phyloP scores from a whole-genome alignment of 2,329 filamentous ascomycete genomes.

The Tetracladium maxilliforme region DNA sequence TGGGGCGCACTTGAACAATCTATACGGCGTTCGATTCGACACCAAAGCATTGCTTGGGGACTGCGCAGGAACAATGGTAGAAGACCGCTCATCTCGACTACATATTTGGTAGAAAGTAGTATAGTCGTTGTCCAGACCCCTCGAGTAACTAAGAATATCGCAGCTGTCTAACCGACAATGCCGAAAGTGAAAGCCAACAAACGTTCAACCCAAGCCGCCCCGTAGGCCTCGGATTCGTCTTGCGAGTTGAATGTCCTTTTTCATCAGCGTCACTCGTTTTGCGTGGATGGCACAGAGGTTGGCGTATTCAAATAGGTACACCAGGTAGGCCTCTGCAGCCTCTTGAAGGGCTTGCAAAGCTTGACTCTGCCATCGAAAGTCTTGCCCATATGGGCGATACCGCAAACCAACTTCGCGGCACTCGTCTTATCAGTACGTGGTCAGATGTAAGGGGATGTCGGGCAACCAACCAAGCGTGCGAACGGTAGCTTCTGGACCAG shows the following conservation, averaged over 20 bases:
- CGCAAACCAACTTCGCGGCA: slow-evolving; percentile 60
- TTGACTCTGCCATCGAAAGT: slow-evolving; percentile 90
- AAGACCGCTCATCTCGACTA: too few species aligned
- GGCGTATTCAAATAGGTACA: slow-evolving; percentile 91
- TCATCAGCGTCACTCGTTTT: slow-evolving; percentile 93
- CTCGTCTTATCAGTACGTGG: slow-evolving; percentile 14
- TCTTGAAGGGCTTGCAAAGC: slow-evolving; percentile 89
- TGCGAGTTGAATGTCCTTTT: slow-evolving; percentile 93
- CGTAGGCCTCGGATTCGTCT: slow-evolving; percentile 64
- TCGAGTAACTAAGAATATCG: too few species aligned
- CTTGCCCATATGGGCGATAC: slow-evolving; percentile 45
- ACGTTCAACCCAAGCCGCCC: slow-evolving; percentile 46
- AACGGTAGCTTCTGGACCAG: slow-evolving; percentile 71
- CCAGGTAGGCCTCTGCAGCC: slow-evolving; percentile 88
- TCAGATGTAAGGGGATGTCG: background rate
- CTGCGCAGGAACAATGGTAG: too few species aligned
- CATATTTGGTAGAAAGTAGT: too few species aligned
- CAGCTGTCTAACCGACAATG: too few species aligned
- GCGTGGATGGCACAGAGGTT: slow-evolving; percentile 96
- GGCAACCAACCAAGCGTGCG: slow-evolving; percentile 47
- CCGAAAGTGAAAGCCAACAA: too few species aligned
- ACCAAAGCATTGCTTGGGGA: too few species aligned
- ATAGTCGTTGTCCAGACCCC: too few species aligned
- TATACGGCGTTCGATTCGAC: too few species aligned
- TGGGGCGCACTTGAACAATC: too few species aligned